Percentiles rank a stretch among this genome's conserved stretches.
These are phyloP conservation scores for Rhizoclosmatium globosum DNA, from an alignment of 192 early-diverging fungal genomes.

Conservation along the genomic window DNA sequence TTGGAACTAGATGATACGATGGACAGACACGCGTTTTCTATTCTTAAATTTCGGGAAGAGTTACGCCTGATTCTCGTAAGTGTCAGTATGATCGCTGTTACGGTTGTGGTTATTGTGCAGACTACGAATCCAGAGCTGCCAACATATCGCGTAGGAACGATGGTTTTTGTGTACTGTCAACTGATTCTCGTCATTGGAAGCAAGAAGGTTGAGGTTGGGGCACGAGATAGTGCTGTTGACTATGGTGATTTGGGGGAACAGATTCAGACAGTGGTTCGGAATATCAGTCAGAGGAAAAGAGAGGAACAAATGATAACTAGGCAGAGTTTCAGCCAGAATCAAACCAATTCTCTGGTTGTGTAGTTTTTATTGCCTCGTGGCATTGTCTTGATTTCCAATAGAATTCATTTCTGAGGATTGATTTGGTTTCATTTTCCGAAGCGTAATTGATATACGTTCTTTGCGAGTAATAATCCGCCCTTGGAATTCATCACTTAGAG, in stretches of 20 bases:
- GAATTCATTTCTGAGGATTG: neutral
- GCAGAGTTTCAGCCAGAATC: no score
- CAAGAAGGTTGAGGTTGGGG: neutral
- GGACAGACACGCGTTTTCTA: neutral
- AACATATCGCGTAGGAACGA: slow-evolving; percentile 9
- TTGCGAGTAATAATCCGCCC: slow-evolving; percentile 4
- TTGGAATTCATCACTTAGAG: slow-evolving; percentile 20
- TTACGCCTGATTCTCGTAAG: neutral
- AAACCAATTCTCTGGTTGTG: no score
- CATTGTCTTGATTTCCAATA: neutral
- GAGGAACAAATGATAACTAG: no score
- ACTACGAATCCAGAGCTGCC: neutral
- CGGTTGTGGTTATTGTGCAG: neutral
- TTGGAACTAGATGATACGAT: neutral
- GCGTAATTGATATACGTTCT: slow-evolving; percentile 40
- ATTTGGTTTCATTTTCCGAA: slow-evolving; percentile 39
- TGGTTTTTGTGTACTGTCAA: slow-evolving; percentile 22
- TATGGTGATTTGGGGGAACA: neutral
- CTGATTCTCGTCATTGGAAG: neutral
- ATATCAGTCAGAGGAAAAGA: neutral
- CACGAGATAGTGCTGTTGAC: neutral
- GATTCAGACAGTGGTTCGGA: neutral
- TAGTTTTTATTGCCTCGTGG: neutral
- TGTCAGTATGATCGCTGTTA: slow-evolving; percentile 2
- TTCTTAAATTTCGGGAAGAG: neutral